Percentiles rank a stretch among this genome's conserved stretches.
Conservation (phyloP, 2,329 filamentous ascomycete species). For the Periconia macrospinosa region DNA sequence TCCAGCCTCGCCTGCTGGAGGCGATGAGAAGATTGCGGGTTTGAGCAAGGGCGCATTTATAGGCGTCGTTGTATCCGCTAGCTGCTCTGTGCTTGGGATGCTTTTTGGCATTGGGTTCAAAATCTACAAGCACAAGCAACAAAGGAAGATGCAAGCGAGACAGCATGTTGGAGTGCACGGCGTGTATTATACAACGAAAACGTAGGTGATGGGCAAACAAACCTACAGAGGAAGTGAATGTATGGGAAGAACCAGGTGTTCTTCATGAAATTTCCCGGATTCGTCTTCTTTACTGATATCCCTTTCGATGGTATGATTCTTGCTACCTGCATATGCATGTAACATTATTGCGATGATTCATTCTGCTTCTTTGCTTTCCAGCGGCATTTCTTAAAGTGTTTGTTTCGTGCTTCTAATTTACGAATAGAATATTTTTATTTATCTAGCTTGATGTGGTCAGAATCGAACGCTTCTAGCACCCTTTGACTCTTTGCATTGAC, state of each 20-base stretch:
- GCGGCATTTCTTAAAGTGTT: no score
- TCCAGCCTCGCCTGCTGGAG: not conserved
- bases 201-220: not conserved
- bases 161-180: constrained; percentile 1
- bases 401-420: no score
- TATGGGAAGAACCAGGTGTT: not conserved
- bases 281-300: no score
- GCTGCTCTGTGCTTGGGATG: constrained; percentile 13
- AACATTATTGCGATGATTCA: no score
- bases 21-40: constrained; percentile 12
- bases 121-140: constrained; percentile 16
- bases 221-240: no score
- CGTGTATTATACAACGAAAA: constrained; percentile 3
- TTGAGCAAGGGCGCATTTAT: constrained; percentile 16
- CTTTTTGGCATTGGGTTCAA: constrained; percentile 17
- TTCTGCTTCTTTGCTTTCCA: no score
- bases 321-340: no score
- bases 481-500: no score
- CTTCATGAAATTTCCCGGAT: not conserved
- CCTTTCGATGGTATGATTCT: no score
- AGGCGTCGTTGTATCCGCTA: constrained; percentile 13
- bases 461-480: no score
- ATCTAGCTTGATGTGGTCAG: no score
- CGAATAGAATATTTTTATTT: no score
- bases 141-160: constrained; percentile 6